Evolutionary conservation across 2,329 filamentous ascomycete genomes (phyloP), one percentile per base, ranked within the genome.

Genomic region (Hymenoscyphus linearis): DNA sequence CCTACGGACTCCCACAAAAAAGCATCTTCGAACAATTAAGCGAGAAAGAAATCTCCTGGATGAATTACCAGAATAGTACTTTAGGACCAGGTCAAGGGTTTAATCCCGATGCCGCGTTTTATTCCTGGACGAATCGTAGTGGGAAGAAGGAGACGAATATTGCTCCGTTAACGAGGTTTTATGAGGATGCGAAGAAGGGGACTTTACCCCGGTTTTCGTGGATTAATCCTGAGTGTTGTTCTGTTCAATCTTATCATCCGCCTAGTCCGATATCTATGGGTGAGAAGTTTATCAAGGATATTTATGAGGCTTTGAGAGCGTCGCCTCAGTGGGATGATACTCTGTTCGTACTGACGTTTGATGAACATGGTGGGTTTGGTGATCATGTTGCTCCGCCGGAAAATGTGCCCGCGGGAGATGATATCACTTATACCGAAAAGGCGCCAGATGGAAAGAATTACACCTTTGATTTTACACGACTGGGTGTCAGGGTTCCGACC

Each of bases 191-290:
- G 4, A 66, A 72, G 7, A 73, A 73, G 4, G 78, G 79, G n/a
- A 73, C 69, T 0, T 72, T 81, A 1, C 75, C 78, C 4, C 70
- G 73, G 47, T 77, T 80, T 59, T 77, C 75, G 64, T 81, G 79
- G 68, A 74, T 80, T 70, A 84, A 79, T 66, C 77, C 79, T 3
- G 77, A 78, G 62, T 80, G 81, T 72, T 80, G 81, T 66, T 74
- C 73, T 16, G 78, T 78, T 64, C 82, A 74, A 62, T 79, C 77
- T 14, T 77, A 78, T 71, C 78, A 80, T 60, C 78, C 77, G 0
- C 73, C 76, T 0, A 76, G 75, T 2, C 76, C 76, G 0, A 77
- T 79, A 57, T 76, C 74, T 4, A 71, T 75, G 37, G 78, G 78
- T 36, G 77, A 80, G 64, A 70, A 68, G 25, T 77, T 78, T 60